Evolutionary conservation across 768 basidiomycete genomes (phyloP), one percentile per base, ranked within the genome.

Genomic region (Vararia minispora): DNA sequence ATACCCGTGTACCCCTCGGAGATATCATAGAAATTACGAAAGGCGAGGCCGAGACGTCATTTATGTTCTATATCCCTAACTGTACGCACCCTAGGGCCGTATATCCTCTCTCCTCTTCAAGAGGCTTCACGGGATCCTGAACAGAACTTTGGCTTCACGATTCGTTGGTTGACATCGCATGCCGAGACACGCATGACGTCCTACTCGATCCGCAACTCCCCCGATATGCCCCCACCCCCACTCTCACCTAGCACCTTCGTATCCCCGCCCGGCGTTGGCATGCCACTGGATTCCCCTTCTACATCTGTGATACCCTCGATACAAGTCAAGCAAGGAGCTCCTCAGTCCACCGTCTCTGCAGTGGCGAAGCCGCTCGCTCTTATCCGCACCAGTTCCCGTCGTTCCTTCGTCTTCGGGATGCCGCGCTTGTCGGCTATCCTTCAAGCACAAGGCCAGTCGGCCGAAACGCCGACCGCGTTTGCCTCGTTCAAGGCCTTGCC

Each of bases 61-160:
- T 29, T 17, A 21, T 28, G n/a, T 20, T 7, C 40, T 24, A 8
- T 13, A 24, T 17, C 12, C 29, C 24, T 34, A 22, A 37, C 28
- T 42, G 27, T 9, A 16, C 6, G 12, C 24, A 27, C 14, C 5
- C 4, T 39, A 91, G 92, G 92, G n/a, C 78, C 87, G 31, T 99
- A 98, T 55, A 97, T 98, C 43, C 61, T 97, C 28, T 95, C 92
- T 1, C 80, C 92, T 2, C 66, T 98, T 2, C 89, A 97, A 59
- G 89, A 94, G 56, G 78, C 87, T 0, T 89, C 87, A 48, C 76
- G 91, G 12, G 88, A 95, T 56, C 75, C 83, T 0, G 54, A 66
- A 14, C 88, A 97, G 61, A 97, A 97, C 53, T 79, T 79, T 29
- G 94, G 95, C 1, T 88, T 98, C 55, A 57, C 77, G 3, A 57